Evolutionary conservation across 2,329 filamentous ascomycete genomes (phyloP).

Genomic region (Penicillium verrucosum): DNA sequence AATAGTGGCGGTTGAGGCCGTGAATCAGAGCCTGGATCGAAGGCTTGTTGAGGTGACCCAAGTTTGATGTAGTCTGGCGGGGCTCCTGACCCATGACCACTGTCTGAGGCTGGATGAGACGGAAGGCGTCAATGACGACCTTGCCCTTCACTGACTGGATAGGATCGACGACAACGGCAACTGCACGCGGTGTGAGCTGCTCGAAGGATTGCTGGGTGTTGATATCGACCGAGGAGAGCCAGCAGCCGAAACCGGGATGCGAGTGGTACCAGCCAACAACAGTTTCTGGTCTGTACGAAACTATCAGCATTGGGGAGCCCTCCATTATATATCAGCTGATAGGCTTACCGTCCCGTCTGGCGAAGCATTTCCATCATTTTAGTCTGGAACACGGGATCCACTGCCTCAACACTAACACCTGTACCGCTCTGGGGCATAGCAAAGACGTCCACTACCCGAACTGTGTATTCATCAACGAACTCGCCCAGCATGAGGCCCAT

Average conservation of each 20-base stretch:
- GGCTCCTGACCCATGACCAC: slow-evolving; percentile 98
- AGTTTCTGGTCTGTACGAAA: slow-evolving; percentile 70
- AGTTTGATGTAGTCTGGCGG: slow-evolving; percentile 93
- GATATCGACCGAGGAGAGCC: slow-evolving; percentile 98
- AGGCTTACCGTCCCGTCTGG: slow-evolving; percentile 82
- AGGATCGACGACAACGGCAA: slow-evolving; percentile 95
- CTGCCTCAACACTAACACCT: slow-evolving; percentile 95
- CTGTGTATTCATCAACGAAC: slow-evolving; percentile 98
- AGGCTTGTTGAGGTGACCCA: slow-evolving; percentile 97
- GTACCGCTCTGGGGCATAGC: slow-evolving; percentile 99
- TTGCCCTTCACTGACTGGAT: slow-evolving; percentile 99
- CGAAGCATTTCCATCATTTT: slow-evolving; percentile 99
- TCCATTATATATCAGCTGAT: background rate
- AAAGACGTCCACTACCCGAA: slow-evolving; percentile 96
- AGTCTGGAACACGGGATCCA: slow-evolving; percentile 97
- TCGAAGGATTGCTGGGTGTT: slow-evolving; percentile 99
- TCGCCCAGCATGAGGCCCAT: slow-evolving; percentile 99
- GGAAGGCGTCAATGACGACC: slow-evolving; percentile 98
- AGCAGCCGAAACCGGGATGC: slow-evolving; percentile 97
- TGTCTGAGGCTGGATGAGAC: slow-evolving; percentile 95
- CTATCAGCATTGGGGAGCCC: slow-evolving; percentile 4
- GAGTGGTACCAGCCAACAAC: slow-evolving; percentile 99
- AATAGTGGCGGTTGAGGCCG: slow-evolving; percentile 97
- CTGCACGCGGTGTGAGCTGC: slow-evolving; percentile 91
- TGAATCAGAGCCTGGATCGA: slow-evolving; percentile 99